Evolutionary conservation across 2,329 filamentous ascomycete species (phyloP).

Genomic region (Trichophyton mentagrophytes): DNA sequence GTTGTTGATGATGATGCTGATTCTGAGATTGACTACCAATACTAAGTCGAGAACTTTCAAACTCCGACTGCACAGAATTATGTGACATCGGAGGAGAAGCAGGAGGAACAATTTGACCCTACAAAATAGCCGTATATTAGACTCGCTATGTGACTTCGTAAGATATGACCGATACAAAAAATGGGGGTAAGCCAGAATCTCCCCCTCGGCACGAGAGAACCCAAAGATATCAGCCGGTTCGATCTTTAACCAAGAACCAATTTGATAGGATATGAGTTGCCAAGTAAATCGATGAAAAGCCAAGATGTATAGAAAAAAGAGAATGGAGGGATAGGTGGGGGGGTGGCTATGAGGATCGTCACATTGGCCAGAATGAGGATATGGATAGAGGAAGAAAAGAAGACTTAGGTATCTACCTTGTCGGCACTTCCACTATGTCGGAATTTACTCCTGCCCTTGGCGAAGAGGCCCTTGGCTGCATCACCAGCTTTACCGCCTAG

Average conservation of each 20-base stretch:
- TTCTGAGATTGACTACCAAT: neutral
- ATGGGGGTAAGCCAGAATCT: neutral
- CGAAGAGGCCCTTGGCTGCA: constrained; percentile 80
- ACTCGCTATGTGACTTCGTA: constrained; percentile 4
- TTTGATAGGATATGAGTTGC: neutral
- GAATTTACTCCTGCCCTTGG: constrained; percentile 80
- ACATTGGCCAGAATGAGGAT: neutral
- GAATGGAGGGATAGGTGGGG: neutral
- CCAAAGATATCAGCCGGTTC: neutral
- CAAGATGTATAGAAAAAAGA: neutral
- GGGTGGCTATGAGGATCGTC: neutral
- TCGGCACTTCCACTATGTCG: constrained; percentile 50
- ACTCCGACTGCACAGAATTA: neutral
- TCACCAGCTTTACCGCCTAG: constrained; percentile 58
- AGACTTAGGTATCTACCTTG: constrained; percentile 71
- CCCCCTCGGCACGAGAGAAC: neutral
- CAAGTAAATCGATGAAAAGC: neutral
- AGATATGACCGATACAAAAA: neutral
- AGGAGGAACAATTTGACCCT: constrained; percentile 4
- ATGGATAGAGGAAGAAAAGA: constrained; percentile 10
- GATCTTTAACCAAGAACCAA: neutral
- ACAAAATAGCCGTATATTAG: constrained; percentile 7
- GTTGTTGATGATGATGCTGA: neutral
- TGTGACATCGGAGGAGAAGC: neutral
- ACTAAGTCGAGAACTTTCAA: neutral